These are phyloP conservation scores for Ceratobasidium sp. DNA, from an alignment of 1,284 basidiomycete species.

Conservation along the genomic window DNA sequence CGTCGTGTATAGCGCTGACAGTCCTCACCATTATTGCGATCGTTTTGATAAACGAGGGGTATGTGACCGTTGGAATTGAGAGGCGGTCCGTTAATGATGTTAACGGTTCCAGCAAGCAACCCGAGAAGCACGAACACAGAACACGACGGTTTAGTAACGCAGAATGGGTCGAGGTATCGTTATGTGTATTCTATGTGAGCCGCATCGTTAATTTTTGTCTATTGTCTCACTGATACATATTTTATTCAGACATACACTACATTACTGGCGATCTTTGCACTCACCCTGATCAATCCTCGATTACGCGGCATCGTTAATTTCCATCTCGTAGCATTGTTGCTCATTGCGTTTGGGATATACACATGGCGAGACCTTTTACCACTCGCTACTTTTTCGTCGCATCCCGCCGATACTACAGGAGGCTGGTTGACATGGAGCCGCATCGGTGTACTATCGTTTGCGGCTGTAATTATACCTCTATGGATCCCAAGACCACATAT, in stretches of 20 bases:
- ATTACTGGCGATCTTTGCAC: constrained; percentile 43
- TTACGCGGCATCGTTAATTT: constrained; percentile 41
- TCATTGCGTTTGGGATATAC: constrained; percentile 57
- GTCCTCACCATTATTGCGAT: constrained; percentile 35
- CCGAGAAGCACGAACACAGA: constrained; percentile 31
- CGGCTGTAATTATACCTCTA: constrained; percentile 56
- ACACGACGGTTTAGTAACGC: constrained; percentile 37
- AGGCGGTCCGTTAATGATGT: constrained; percentile 9
- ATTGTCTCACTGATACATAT: background rate
- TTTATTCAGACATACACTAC: constrained; percentile 46
- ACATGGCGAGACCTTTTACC: constrained; percentile 72
- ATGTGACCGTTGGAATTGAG: constrained; percentile 4
- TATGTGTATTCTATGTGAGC: constrained; percentile 42
- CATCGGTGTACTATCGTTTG: constrained; percentile 53
- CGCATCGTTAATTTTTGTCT: background rate
- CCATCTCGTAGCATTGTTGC: constrained; percentile 53
- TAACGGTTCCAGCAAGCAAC: constrained; percentile 35
- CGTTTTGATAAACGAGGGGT: constrained; percentile 10
- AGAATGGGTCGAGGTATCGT: constrained; percentile 42
- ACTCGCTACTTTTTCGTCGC: constrained; percentile 58
- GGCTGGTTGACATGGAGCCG: constrained; percentile 53
- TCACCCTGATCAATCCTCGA: constrained; percentile 5
- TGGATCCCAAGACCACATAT: constrained; percentile 56
- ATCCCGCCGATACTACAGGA: constrained; percentile 53
- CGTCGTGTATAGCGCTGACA: constrained; percentile 30